phyloP scores from a whole-genome alignment of 2,329 filamentous ascomycete genomes.

The Immersiporthe knoxdaviesiana region DNA sequence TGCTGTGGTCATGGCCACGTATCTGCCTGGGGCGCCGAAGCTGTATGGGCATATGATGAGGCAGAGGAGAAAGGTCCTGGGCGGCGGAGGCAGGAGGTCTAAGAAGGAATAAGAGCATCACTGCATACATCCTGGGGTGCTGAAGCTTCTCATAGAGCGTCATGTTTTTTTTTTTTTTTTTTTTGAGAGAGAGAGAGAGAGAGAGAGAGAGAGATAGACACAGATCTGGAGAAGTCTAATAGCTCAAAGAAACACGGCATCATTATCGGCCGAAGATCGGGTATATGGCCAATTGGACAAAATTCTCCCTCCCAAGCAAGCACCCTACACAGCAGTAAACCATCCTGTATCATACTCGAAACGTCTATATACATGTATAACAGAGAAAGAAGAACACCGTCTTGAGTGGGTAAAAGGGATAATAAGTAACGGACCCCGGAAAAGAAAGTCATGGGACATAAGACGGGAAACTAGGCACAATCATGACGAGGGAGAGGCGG shows the following conservation, averaged over 20 bases:
- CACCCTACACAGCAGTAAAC: conserved; percentile 3
- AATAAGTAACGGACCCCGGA: too few species aligned
- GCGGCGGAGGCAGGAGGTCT: conserved; percentile 54
- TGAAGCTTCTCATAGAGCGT: conserved; percentile 21
- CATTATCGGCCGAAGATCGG: conserved; percentile 19
- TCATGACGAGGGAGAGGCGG: not conserved
- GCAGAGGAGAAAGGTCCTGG: conserved; percentile 81
- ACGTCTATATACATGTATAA: conserved; percentile 4
- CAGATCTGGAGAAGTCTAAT: not conserved
- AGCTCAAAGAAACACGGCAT: not conserved
- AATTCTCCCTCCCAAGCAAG: not conserved
- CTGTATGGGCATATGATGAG: conserved; percentile 94
- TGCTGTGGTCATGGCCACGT: conserved; percentile 29
- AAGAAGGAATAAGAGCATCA: conserved; percentile 44
- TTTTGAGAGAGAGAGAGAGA: too few species aligned
- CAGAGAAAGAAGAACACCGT: not conserved
- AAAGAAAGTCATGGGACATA: too few species aligned
- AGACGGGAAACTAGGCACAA: not conserved
- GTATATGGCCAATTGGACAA: conserved; percentile 21
- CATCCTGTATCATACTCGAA: conserved; percentile 17
- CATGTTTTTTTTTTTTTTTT: too few species aligned
- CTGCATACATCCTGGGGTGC: not conserved
- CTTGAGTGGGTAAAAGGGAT: not conserved
- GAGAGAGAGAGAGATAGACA: too few species aligned
- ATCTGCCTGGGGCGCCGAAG: conserved; percentile 67